phyloP scores from a whole-genome alignment of 306 rosid genomes.

The Senna tora region DNA sequence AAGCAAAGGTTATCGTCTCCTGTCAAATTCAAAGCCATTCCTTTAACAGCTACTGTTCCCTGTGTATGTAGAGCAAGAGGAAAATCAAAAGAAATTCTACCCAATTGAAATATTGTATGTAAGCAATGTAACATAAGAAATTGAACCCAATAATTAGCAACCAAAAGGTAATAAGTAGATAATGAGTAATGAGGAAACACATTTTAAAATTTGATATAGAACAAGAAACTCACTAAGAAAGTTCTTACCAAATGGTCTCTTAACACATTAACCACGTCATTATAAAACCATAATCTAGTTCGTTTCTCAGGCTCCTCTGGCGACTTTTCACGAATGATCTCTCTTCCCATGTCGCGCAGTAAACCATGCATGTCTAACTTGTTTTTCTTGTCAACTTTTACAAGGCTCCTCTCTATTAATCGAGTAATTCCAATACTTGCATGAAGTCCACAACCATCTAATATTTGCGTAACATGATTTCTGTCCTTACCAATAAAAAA shows the following conservation, averaged over 20 bases:
- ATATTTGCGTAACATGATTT: background rate
- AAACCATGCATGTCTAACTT: constrained; percentile 7
- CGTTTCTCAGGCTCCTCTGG: background rate
- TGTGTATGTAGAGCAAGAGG: background rate
- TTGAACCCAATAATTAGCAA: background rate
- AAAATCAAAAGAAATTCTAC: background rate
- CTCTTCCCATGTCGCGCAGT: background rate
- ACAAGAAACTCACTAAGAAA: background rate
- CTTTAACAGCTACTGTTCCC: background rate
- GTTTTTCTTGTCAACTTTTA: background rate
- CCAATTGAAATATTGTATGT: too few relatives aligned
- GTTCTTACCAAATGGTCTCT: background rate
- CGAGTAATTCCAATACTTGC: background rate
- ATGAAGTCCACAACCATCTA: constrained; percentile 7
- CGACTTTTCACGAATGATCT: background rate
- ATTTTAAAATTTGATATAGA: background rate
- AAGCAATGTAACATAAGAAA: background rate
- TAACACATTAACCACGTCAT: background rate
- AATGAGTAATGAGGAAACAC: background rate
- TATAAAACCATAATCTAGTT: background rate
- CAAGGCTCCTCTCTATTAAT: background rate
- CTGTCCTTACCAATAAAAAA: background rate
- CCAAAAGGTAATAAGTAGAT: background rate
- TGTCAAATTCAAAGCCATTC: background rate
- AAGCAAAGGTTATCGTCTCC: background rate